Conservation (phyloP, 306 rosid genomes). For the Vigna angularis region DNA sequence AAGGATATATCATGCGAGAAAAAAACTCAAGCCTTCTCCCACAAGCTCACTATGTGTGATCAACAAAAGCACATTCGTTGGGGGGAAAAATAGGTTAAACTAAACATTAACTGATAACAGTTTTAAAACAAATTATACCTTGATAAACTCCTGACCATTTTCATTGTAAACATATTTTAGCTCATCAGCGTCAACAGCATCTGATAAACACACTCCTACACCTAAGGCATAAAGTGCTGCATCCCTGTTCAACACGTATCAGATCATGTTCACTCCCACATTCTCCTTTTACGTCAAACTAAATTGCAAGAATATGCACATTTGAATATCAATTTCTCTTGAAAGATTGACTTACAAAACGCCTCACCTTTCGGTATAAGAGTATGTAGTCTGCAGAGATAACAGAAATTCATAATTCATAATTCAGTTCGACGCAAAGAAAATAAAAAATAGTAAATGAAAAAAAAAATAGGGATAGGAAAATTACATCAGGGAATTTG, state of each 20-base stretch:
- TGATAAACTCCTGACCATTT: slow-evolving; percentile 68
- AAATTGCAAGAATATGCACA: neutral
- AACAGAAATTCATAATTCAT: slow-evolving; percentile 3
- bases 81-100: neutral
- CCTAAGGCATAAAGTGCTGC: slow-evolving; percentile 86
- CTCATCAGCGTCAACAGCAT: slow-evolving; percentile 82
- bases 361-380: slow-evolving; percentile 78
- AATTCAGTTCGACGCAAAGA: slow-evolving; percentile 5
- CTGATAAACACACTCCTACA: slow-evolving; percentile 74
- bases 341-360: slow-evolving; percentile 1
- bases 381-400: slow-evolving; percentile 56
- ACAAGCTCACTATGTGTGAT: neutral
- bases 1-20: neutral
- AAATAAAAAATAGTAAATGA: neutral
- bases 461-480: neutral
- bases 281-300: slow-evolving; percentile 8
- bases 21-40: neutral
- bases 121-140: slow-evolving; percentile 55
- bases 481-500: slow-evolving; percentile 72
- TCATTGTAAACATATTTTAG: slow-evolving; percentile 89
- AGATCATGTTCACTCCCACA: neutral
- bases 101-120: slow-evolving; percentile 3
- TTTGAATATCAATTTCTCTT: slow-evolving; percentile 3
- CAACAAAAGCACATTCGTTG: neutral
- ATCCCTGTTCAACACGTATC: slow-evolving; percentile 64